Evolutionary conservation across 2,329 filamentous ascomycete genomes (phyloP).

Genomic region (Amauroascus verrucosus): DNA sequence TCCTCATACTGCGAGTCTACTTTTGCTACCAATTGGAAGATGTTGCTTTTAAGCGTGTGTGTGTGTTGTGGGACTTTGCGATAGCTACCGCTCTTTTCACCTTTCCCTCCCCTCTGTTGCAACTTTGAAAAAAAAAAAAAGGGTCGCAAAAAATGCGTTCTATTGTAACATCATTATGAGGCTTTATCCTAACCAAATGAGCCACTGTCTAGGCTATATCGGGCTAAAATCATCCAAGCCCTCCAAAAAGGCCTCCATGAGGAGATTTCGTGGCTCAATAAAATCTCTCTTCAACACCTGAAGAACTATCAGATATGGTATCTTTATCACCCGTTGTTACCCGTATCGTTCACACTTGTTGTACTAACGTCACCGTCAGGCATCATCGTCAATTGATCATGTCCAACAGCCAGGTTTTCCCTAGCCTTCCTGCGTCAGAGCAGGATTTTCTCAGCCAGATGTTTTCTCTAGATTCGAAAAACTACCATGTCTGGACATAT

Average conservation of each 20-base stretch:
- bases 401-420: conserved; percentile 39
- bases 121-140: too few species aligned
- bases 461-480: conserved; percentile 80
- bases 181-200: not conserved
- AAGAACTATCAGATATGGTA: conserved; percentile 99
- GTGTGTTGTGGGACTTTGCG: too few species aligned
- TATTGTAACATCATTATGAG: not conserved
- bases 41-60: too few species aligned
- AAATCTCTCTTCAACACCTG: conserved; percentile 67
- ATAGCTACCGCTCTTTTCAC: too few species aligned
- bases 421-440: conserved; percentile 55
- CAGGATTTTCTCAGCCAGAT: conserved; percentile 66
- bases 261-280: conserved; percentile 80
- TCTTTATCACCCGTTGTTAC: not conserved
- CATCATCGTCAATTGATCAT: conserved; percentile 50
- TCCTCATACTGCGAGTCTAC: too few species aligned
- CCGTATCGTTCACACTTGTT: not conserved
- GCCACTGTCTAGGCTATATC: conserved; percentile 55
- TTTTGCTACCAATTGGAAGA: not conserved
- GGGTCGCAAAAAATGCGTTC: too few species aligned
- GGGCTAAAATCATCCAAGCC: conserved; percentile 64
- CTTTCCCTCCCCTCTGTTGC: too few species aligned
- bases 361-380: conserved; percentile 25
- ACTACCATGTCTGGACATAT: conserved; percentile 98
- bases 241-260: conserved; percentile 55